A percentile compares a stretch with the other conserved stretches of the same genome.
Conservation (phyloP, 805 yeast genomes). For the Candida bentonensis region DNA sequence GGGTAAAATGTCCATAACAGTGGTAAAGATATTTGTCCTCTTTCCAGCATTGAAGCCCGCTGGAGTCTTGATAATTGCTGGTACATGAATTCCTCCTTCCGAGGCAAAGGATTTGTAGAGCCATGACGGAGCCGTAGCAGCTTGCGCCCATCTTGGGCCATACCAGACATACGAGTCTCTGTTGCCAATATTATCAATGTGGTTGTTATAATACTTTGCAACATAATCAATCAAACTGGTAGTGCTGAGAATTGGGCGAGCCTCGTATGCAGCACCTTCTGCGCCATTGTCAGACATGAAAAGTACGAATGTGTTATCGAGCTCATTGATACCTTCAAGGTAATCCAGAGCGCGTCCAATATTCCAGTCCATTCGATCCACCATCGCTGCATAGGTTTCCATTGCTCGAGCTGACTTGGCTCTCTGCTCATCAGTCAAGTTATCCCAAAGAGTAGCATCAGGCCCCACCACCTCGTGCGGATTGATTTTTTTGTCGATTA, state of each 20-base stretch:
- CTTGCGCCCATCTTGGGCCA: slow-evolving; percentile 48
- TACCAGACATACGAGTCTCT: slow-evolving; percentile 36
- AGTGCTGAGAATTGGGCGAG: slow-evolving; percentile 30
- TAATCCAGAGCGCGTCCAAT: slow-evolving; percentile 34
- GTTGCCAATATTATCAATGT: slow-evolving; percentile 34
- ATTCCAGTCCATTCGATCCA: slow-evolving; percentile 37
- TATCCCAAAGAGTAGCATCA: slow-evolving; percentile 30
- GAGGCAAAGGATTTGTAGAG: slow-evolving; percentile 44
- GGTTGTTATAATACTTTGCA: slow-evolving; percentile 28
- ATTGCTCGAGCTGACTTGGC: slow-evolving; percentile 29
- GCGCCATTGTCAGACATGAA: slow-evolving; percentile 57
- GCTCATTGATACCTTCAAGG: slow-evolving; percentile 29
- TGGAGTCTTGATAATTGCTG: slow-evolving; percentile 35
- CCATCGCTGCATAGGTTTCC: slow-evolving; percentile 55
- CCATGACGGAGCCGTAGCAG: slow-evolving; percentile 42
- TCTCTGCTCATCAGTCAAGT: slow-evolving; percentile 26
- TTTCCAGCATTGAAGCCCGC: slow-evolving; percentile 18
- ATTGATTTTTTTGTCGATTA: slow-evolving; percentile 28
- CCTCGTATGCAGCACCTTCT: slow-evolving; percentile 47
- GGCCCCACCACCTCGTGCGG: slow-evolving; percentile 33
- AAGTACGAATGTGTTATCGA: slow-evolving; percentile 39
- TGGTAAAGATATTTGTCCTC: slow-evolving; percentile 28
- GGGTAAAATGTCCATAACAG: slow-evolving; percentile 49
- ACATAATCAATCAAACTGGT: slow-evolving; percentile 18
- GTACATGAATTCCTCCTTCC: slow-evolving; percentile 49